Conservation (phyloP, 257 asterid genomes). For the Solanum sitiens region DNA sequence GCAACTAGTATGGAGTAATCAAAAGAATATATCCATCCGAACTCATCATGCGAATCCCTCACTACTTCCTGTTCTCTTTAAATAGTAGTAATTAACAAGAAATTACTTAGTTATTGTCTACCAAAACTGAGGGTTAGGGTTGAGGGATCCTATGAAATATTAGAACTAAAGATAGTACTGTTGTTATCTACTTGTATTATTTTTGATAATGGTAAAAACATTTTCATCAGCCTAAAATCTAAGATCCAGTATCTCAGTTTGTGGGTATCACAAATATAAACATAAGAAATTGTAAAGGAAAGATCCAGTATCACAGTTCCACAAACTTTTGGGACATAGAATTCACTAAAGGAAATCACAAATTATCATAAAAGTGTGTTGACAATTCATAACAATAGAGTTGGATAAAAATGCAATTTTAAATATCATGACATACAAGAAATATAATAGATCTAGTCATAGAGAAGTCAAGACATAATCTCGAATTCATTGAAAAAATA, state of each 20-base stretch:
- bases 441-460: too few species aligned
- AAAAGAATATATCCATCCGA: background rate
- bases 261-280: too few species aligned
- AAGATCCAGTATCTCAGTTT: background rate
- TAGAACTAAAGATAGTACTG: background rate
- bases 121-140: background rate
- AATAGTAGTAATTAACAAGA: background rate
- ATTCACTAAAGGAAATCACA: too few species aligned
- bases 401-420: too few species aligned
- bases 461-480: too few species aligned
- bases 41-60: background rate
- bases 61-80: background rate
- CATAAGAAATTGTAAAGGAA: too few species aligned
- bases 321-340: too few species aligned
- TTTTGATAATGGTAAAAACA: background rate
- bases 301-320: too few species aligned
- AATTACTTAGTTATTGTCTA: background rate
- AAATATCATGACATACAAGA: too few species aligned
- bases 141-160: background rate
- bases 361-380: too few species aligned
- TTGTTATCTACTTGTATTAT: background rate
- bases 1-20: background rate
- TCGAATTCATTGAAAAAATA: too few species aligned
- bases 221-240: background rate
- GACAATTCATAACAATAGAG: too few species aligned